Evolutionary conservation across 2,329 filamentous ascomycete species (phyloP), one percentile per base, ranked within the genome.

Genomic region (Dactylonectria estremocensis): DNA sequence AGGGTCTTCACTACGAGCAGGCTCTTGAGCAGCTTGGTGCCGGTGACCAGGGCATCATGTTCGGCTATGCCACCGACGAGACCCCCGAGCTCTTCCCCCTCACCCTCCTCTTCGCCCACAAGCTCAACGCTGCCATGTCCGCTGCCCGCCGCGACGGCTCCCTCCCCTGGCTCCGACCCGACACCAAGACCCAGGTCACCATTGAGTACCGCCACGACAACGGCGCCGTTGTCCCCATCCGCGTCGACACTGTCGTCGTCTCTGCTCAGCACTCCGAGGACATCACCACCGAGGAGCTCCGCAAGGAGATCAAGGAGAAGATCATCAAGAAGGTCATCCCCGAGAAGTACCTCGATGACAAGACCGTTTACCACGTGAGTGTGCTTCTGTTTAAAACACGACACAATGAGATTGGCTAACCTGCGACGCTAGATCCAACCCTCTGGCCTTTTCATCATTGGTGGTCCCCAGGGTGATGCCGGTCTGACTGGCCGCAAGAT

Each of bases 11-110:
- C 89, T 97, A 97, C 84, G 96, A 99, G 75, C 90, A 98, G 88
- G 95, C 94, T 76, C 92, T 99, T 56, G 96, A 99, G 91, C 92
- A 97, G 87, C 92, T 99, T 74, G 96, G 96, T 85, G 96, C 96
- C 72, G 96, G 96, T 92, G 96, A 99, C 86, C 96, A 99, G 89
- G 96, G 96, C 89, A 98, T 99, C 89, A 99, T 99, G 96, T 99
- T 99, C 86, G 96, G 96, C 79, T 99, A 99, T 90, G 96, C 96
- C 84, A 97, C 96, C 79, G 96, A 99, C 80, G 96, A 99, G 90
- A 98, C 96, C 78, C 95, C 95, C 70, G 96, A 99, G 88, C 90
- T 97, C 77, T 93, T 98, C 82, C 96, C 96, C 75, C 89, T 99
- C 80, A 98, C 95, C 79, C 89, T 98, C 77, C 90, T 95, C 79